Evolutionary conservation across 148 eudicot genomes (phyloP), one percentile per base, ranked within the genome.

Genomic region (Nepenthes gracilis): DNA sequence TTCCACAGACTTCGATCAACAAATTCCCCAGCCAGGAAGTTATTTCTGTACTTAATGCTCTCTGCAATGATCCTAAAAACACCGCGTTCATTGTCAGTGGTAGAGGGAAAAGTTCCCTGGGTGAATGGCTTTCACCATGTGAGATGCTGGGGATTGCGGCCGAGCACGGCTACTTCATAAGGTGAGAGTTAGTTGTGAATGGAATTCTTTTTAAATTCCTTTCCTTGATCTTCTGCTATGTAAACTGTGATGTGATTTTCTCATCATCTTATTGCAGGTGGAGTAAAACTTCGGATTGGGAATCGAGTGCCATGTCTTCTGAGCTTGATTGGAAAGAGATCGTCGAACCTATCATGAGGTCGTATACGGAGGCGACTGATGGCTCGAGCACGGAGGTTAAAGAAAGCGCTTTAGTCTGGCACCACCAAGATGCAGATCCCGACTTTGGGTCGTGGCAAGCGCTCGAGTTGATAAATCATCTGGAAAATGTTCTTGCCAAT

Each of bases 401-500:
- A 75, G 96, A 88, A 62, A 85, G 87, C 62, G 96, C 82, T 54
- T 60, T 88, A 40, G 96, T 88, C 7, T 88, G 96, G 96, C 92
- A 88, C 70, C 83, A 88, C 64, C 85, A 77, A 71, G 87, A 88
- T 70, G 96, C 93, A 53, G 92, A 88, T 54, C 87, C 92, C 2
- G 96, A 81, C 40, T 85, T 88, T 52, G 96, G 96, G 32, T 85
- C 88, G 33, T 83, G 89, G 75, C 96, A 88, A 76, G 86, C 96
- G 2, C 85, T 77, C 68, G 96, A 88, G 64, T 67, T 88, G 62
- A 61, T 88, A 74, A 80, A 77, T 75, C 96, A 88, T 71, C 81
- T 85, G 48, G 96, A 85, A 70, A 85, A 75, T 47, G 92, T 88
- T 33, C 87, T 88, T 59, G 83, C 92, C 7, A 88, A 88, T 66